Base-by-base conservation (phyloP, 2,329 filamentous ascomycete genomes). In the Byssochlamys sp. region DNA sequence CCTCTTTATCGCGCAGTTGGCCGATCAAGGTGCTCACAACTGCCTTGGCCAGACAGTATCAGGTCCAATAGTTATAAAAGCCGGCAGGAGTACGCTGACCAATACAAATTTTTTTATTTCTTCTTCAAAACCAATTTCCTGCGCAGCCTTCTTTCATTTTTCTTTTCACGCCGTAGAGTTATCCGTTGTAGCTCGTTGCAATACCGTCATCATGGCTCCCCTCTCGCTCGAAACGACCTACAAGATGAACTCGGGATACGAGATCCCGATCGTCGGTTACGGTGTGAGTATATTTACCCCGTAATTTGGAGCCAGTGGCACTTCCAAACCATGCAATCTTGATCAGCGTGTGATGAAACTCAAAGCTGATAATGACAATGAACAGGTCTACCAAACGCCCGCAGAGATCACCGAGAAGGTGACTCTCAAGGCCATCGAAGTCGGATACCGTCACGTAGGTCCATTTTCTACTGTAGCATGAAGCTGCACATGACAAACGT, bases 381-480 rank as follows among this genome's bases (percentile, higher is more conserved):
- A 58, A 52, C 54, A 75, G 72, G 71, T 75, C 6, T 75, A 73
- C 60, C 67, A 74, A 63, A 75, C 71, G 73, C 84, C 84, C 11
- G 76, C 81, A 25, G 77, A 79, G 58, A 70, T 81, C 4, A 79
- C 81, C n/a, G 80, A 84, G 64, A 76, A 79, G 28, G 81, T 86
- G 1, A 81, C 82, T 6, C 62, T 76, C 11, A 82, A 86, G 60
- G 80, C 82, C 0, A 73, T 85, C 59, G 73, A 80, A 61, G 68
- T 72, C 12, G 82, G 83, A 53, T 84, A 85, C 64, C 75, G 80
- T 59, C 82, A 85, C 73, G 79, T 81, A 69, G 57, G 71, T 58
- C 10, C n/a, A n/a, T 11, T 19, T 19, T 19, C 19, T 19, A n/a
- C n/a, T n/a, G n/a, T n/a, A 19, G 19, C 19, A 19, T 19, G 1